These are phyloP conservation scores for Protea cynaroides DNA, from an alignment of 164 flowering plant genomes.

Conservation along the genomic window DNA sequence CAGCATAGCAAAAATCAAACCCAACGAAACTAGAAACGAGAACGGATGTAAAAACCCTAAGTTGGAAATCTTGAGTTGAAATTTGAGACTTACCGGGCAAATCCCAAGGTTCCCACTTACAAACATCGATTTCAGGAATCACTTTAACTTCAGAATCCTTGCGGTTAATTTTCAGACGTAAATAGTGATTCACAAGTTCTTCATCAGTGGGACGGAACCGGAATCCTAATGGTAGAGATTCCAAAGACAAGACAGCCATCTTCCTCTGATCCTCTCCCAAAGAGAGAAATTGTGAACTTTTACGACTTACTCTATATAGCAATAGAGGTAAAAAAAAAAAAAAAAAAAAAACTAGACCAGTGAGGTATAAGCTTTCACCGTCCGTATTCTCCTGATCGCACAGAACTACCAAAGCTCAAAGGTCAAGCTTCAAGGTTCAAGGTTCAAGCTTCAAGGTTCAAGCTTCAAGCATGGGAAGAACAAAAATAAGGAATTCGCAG, in stretches of 20 bases:
- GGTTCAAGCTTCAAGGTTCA: too few species aligned
- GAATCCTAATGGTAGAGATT: slow-evolving; percentile 53
- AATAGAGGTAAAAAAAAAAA: too few species aligned
- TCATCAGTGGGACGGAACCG: slow-evolving; percentile 64
- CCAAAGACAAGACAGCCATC: slow-evolving; percentile 13
- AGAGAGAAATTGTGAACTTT: too few species aligned
- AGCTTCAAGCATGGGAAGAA: too few species aligned
- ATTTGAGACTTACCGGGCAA: slow-evolving; percentile 34
- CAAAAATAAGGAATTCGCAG: too few species aligned
- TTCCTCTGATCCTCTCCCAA: not conserved
- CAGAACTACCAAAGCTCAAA: too few species aligned
- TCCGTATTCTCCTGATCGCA: too few species aligned
- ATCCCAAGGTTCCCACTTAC: slow-evolving; percentile 64
- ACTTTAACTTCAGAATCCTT: slow-evolving; percentile 21
- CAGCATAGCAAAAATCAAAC: too few species aligned
- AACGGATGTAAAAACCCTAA: not conserved
- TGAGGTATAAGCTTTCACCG: too few species aligned
- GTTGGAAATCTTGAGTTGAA: not conserved
- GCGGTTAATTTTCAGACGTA: slow-evolving; percentile 47
- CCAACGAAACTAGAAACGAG: too few species aligned
- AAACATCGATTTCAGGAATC: slow-evolving; percentile 46
- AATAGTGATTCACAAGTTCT: slow-evolving; percentile 46
- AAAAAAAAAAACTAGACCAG: not conserved
- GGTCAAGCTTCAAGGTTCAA: too few species aligned
- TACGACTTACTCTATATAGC: too few species aligned